Base-by-base conservation (phyloP, 2,329 filamentous ascomycete genomes). In the Alternaria alternata region DNA sequence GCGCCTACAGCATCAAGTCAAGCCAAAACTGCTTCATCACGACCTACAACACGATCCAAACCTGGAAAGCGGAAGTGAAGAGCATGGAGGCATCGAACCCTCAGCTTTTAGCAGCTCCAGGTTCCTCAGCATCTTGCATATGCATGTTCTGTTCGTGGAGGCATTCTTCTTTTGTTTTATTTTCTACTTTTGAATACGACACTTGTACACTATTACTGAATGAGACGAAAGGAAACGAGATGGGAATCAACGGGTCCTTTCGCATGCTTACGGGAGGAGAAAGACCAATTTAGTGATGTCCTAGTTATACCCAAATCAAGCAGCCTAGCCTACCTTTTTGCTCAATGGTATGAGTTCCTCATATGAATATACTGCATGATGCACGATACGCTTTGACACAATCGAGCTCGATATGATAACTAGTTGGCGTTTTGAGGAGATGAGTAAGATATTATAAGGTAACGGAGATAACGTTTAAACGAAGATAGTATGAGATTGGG, bases 1-100 rank as follows among this genome's bases (percentile, higher is more conserved):
- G 74, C 77, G 16, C 73, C 78, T 7, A 80, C 78, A 11, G 73
- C 76, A 43, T 71, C 75, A 53, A 79, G 75, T 53, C 73, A 75
- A 51, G 74, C 72, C 20, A 67, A 64, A 51, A 64, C 61, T 12
- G 60, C 71, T 14, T 46, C 67, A 7, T 32, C 68, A 1, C 70
- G 64, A 36, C 47, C 67, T 14, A 67, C 69, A 3, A 67, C 57
- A 4, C 54, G 44, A 6, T 51, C 57, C 1, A 59, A 41, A 6
- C 36, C 43, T 16, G 32, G 30, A 20, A 49, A 49, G 32, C 46
- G 46, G 5, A 49, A 26, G 32, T 49, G 32, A 49, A 24, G 20
- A 24, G 14, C 7, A 16, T 5, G 12, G 11, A 42, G 12, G 39
- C 20, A 24, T 42, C 5, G 39, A 24, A 7, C 20, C 20, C 12